A percentile compares a stretch with the other conserved stretches of the same genome.
phyloP scores from a whole-genome alignment of 2,329 filamentous ascomycete species.

The Clarireedia hainanense region DNA sequence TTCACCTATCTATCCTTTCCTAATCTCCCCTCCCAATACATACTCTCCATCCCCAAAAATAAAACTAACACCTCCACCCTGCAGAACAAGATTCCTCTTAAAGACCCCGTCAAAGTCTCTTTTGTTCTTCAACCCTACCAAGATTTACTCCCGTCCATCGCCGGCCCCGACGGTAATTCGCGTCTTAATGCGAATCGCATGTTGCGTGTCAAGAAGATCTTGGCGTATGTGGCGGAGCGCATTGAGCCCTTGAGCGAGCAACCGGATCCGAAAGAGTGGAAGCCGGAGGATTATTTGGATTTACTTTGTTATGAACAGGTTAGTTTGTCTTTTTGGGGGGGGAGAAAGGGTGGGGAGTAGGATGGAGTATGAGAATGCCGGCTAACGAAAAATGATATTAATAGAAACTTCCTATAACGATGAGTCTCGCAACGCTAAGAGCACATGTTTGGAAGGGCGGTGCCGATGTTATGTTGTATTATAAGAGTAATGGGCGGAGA shows the following conservation, averaged over 20 bases:
- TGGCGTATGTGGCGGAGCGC: constrained; percentile 84
- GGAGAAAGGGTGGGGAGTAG: neutral
- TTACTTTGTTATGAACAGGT: constrained; percentile 92
- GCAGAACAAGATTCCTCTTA: constrained; percentile 70
- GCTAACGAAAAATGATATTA: neutral
- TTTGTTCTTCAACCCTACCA: constrained; percentile 82
- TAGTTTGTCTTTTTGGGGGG: constrained; percentile 35
- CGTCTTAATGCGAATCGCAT: constrained; percentile 94
- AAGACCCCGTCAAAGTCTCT: constrained; percentile 94
- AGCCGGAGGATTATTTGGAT: constrained; percentile 88
- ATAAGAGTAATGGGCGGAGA: constrained; percentile 77
- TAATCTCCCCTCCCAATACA: neutral
- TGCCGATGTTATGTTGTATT: constrained; percentile 85
- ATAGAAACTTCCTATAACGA: constrained; percentile 59
- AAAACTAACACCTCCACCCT: neutral
- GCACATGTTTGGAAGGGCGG: constrained; percentile 91
- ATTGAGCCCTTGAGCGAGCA: constrained; percentile 66
- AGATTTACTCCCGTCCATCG: constrained; percentile 65
- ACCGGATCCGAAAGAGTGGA: constrained; percentile 51
- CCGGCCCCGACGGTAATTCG: constrained; percentile 70
- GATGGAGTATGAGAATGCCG: neutral
- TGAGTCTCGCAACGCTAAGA: constrained; percentile 89
- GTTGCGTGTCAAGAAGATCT: constrained; percentile 89
- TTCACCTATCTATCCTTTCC: neutral
- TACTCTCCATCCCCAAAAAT: constrained; percentile 7